Evolutionary conservation across 345 rosid genomes (phyloP).

Genomic region (Pistacia integerrima): DNA sequence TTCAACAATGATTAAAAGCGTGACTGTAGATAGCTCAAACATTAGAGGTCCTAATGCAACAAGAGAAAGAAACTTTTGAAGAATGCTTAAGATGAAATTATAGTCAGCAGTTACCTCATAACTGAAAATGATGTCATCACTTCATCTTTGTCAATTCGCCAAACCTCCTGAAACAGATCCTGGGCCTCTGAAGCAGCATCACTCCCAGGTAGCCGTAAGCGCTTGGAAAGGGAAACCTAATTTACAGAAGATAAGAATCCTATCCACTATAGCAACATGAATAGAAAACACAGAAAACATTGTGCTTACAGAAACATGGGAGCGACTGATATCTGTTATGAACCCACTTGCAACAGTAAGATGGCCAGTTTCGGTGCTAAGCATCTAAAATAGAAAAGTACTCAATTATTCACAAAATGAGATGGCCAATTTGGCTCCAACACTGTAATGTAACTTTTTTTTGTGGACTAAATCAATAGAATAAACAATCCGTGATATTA

Average conservation of each 20-base stretch:
- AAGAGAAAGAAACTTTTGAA: constrained; percentile 4
- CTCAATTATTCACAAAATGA: not conserved
- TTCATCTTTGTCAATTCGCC: constrained; percentile 92
- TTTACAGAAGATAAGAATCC: constrained; percentile 27
- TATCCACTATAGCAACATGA: not conserved
- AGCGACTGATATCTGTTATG: constrained; percentile 63
- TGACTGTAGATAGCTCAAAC: constrained; percentile 2
- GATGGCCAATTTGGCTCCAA: not conserved
- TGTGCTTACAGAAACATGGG: constrained; percentile 78
- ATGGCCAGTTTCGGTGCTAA: constrained; percentile 59
- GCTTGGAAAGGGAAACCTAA: constrained; percentile 85
- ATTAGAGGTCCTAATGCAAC: constrained; percentile 12
- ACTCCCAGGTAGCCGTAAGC: constrained; percentile 74
- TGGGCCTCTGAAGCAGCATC: constrained; percentile 44
- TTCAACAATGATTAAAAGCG: constrained; percentile 35
- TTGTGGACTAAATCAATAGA: not conserved
- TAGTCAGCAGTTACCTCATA: constrained; percentile 66
- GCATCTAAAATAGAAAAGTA: constrained; percentile 49
- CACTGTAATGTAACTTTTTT: not conserved
- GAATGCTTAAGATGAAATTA: not conserved
- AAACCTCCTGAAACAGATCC: constrained; percentile 58
- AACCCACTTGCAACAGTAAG: constrained; percentile 73
- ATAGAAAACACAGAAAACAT: constrained; percentile 4
- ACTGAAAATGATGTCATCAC: constrained; percentile 70
- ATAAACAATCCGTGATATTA: too few relatives aligned